These are phyloP conservation scores for Rubia peregrina DNA, from an alignment of 305 asterid genomes.

Conservation along the genomic window DNA sequence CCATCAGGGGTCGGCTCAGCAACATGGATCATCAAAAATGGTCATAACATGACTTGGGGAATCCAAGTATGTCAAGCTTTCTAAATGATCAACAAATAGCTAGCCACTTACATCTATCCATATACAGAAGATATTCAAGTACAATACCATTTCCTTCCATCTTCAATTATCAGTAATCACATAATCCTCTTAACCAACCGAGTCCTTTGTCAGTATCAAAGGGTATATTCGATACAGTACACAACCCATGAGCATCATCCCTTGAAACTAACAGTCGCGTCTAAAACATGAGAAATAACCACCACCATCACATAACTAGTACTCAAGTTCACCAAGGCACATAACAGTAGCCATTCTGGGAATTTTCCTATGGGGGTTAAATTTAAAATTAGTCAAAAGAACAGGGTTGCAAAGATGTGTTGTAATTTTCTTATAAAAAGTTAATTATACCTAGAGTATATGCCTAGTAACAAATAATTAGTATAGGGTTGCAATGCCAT, in stretches of 20 bases:
- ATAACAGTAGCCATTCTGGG: neutral
- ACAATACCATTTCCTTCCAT: neutral
- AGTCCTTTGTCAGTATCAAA: neutral
- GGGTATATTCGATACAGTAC: neutral
- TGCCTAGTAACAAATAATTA: neutral
- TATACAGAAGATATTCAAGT: neutral
- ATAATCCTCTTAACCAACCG: neutral
- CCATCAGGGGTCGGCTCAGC: no score
- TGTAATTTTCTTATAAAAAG: no score
- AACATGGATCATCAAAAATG: neutral
- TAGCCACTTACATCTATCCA: neutral
- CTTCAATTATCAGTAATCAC: neutral
- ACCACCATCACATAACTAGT: neutral
- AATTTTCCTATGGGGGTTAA: neutral
- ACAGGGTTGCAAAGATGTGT: neutral
- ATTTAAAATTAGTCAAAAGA: neutral
- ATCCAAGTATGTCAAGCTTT: neutral
- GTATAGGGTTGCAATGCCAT: neutral
- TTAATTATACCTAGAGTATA: neutral
- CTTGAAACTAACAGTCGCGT: neutral
- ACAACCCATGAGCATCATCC: neutral
- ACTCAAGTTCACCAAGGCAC: neutral
- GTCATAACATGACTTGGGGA: neutral
- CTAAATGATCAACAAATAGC: neutral
- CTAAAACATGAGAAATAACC: neutral